Percentiles rank a stretch among this genome's conserved stretches.
These are phyloP conservation scores for Hirsutella rhossiliensis DNA, from an alignment of 2,329 filamentous ascomycete species.

Conservation along the genomic window DNA sequence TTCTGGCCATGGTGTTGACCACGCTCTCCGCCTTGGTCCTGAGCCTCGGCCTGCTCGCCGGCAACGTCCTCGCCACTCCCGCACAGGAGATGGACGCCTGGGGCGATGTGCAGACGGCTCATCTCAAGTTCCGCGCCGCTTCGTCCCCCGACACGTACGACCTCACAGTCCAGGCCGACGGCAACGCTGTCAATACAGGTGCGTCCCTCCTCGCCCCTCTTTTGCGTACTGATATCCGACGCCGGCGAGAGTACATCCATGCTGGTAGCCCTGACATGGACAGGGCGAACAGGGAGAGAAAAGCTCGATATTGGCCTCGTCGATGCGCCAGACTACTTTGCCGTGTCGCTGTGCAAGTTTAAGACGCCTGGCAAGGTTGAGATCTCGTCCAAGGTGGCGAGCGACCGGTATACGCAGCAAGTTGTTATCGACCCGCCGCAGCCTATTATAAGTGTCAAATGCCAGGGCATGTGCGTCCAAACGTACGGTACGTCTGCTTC, in stretches of 20 bases:
- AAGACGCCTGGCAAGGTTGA: constrained; percentile 16
- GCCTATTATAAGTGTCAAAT: constrained; percentile 28
- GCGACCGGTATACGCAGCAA: constrained; percentile 20
- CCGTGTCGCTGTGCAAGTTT: constrained; percentile 30
- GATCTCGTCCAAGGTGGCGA: constrained; percentile 15
- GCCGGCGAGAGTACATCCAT: too few species aligned
- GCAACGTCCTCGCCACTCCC: too few species aligned
- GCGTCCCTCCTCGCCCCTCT: too few species aligned
- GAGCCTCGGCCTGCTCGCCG: too few species aligned
- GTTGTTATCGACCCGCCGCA: constrained; percentile 32
- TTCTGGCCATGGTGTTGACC: too few species aligned
- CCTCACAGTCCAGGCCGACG: constrained; percentile 29
- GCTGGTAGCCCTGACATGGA: too few species aligned
- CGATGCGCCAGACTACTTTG: constrained; percentile 30
- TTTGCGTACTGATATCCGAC: too few species aligned
- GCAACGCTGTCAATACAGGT: constrained; percentile 24
- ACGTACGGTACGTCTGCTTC: constrained; percentile 18
- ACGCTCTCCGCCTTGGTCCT: too few species aligned
- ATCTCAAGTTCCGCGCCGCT: constrained; percentile 30
- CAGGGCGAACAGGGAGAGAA: too few species aligned
- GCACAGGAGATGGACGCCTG: background rate
- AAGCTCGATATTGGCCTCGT: constrained; percentile 26
- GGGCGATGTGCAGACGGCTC: constrained; percentile 21
- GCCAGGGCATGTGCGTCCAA: constrained; percentile 28
- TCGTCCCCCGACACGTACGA: constrained; percentile 23